Base-by-base conservation (phyloP, 164 flowering plant species). In the Dillenia suffruticosa region DNA sequence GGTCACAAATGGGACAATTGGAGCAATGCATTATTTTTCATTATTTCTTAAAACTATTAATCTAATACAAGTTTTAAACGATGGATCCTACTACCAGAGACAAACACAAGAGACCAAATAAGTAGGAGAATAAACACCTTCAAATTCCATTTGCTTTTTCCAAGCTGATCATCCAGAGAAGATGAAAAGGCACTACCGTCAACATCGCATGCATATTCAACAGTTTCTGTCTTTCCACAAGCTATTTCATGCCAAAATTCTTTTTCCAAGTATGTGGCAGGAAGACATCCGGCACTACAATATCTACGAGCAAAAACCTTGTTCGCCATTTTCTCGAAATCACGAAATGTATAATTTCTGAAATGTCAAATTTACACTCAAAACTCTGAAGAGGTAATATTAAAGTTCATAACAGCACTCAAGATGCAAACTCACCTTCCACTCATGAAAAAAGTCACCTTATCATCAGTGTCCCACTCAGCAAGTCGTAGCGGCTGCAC, bases 161-260 rank as follows among this genome's bases (percentile, higher is more conserved):
- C 99, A 79, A 95, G 95, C 46, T 72, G 85, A 72, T 92, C 96
- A 69, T 8, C 63, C 44, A 87, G 81, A 66, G 96, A 92, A 72
- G 88, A 82, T 62, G 99, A 95, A 72, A 95, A 95, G 61, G 99
- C 99, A 81, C 99, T 95, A 68, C 99, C 99, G 81, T 95, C 99
- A 77, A 95, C 88, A 80, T 95, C 99, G 52, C 97, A 92, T 43
- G 99, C 99, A 81, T 92, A 95, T 76, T 92, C 97, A 70, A 95
- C 99, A 70, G 86, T 74, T 76, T 87, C 94, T 44, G 80, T 87
- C 80, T 84, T 90, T 53, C 99, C 97, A 77, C 80, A 72, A 66
- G 94, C 86, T 80, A 95, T 87, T 84, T 92, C 99, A 62, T 77
- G 71, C 99, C 98, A 95, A 81, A 95, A 95, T 74, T 95, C 99